A percentile compares a stretch with the other conserved stretches of the same genome.
Conservation (phyloP, 2,329 filamentous ascomycete genomes). For the Elsinoe fawcettii region DNA sequence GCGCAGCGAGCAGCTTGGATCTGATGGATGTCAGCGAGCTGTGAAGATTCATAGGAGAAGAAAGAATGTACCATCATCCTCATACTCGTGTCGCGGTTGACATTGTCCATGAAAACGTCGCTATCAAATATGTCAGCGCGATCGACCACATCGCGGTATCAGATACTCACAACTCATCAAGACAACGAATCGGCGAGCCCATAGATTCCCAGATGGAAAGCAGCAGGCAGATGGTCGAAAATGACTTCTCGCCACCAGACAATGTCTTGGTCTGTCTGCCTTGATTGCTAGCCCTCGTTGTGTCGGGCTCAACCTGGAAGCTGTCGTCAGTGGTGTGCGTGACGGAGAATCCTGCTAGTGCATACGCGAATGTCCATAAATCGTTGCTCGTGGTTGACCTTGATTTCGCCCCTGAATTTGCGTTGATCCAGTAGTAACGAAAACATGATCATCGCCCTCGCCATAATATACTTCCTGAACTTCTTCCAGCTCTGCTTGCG, state of each 20-base stretch:
- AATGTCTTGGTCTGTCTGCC: slow-evolving; percentile 85
- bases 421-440: slow-evolving; percentile 82
- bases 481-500: slow-evolving; percentile 69
- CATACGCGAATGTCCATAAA: slow-evolving; percentile 66
- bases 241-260: slow-evolving; percentile 95
- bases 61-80: slow-evolving; percentile 59
- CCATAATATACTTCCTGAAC: slow-evolving; percentile 79
- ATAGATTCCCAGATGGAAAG: slow-evolving; percentile 96
- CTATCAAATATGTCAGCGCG: slow-evolving; percentile 19
- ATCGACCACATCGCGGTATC: slow-evolving; percentile 20
- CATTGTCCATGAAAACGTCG: slow-evolving; percentile 98
- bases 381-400: slow-evolving; percentile 67
- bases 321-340: not conserved
- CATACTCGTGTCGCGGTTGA: slow-evolving; percentile 88
- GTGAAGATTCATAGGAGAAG: slow-evolving; percentile 37
- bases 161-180: slow-evolving; percentile 67
- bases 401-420: slow-evolving; percentile 74
- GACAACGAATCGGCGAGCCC: slow-evolving; percentile 85
- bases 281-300: slow-evolving; percentile 58
- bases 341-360: not conserved
- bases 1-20: slow-evolving; percentile 77
- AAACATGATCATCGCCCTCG: slow-evolving; percentile 79
- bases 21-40: slow-evolving; percentile 29
- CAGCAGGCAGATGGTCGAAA: slow-evolving; percentile 89
- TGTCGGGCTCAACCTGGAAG: slow-evolving; percentile 54